Conservation (phyloP, 768 basidiomycete species). For the Agaricus sinodeliciosus region DNA sequence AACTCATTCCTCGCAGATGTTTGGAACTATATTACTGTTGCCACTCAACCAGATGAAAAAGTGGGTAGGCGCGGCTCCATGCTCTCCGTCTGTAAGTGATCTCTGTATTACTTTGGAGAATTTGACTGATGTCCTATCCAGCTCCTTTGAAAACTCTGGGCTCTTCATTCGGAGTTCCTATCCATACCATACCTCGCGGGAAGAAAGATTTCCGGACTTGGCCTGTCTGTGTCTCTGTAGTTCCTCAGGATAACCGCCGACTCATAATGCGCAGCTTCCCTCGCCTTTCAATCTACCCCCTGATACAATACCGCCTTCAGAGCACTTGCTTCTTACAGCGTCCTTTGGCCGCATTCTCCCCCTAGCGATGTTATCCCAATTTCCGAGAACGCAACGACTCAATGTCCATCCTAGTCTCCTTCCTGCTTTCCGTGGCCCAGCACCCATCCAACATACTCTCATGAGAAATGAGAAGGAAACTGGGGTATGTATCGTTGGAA, state of each 20-base stretch:
- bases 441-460: slow-evolving; percentile 83
- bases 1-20: slow-evolving; percentile 47
- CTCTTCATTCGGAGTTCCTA: slow-evolving; percentile 42
- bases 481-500: slow-evolving; percentile 77
- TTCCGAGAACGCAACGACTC: slow-evolving; percentile 51
- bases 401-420: slow-evolving; percentile 91
- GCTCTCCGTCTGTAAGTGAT: slow-evolving; percentile 47
- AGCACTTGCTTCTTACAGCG: slow-evolving; percentile 73
- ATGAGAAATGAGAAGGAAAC: slow-evolving; percentile 60
- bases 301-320: slow-evolving; percentile 20
- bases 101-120: neutral
- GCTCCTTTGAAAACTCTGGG: slow-evolving; percentile 68
- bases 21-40: slow-evolving; percentile 63
- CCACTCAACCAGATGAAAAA: slow-evolving; percentile 64
- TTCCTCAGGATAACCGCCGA: neutral
- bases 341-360: slow-evolving; percentile 89
- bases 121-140: slow-evolving; percentile 20
- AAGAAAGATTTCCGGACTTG: slow-evolving; percentile 59
- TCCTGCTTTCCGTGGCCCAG: slow-evolving; percentile 83
- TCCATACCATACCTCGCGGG: slow-evolving; percentile 54
- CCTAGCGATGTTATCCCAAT: slow-evolving; percentile 49
- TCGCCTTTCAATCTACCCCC: slow-evolving; percentile 27
- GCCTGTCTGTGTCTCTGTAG: slow-evolving; percentile 36
- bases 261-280: slow-evolving; percentile 24
- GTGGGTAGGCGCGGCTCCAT: slow-evolving; percentile 55